A percentile compares a stretch with the other conserved stretches of the same genome.
phyloP scores from a whole-genome alignment of 75 land plant species.

The Selaginella moellendorffii region DNA sequence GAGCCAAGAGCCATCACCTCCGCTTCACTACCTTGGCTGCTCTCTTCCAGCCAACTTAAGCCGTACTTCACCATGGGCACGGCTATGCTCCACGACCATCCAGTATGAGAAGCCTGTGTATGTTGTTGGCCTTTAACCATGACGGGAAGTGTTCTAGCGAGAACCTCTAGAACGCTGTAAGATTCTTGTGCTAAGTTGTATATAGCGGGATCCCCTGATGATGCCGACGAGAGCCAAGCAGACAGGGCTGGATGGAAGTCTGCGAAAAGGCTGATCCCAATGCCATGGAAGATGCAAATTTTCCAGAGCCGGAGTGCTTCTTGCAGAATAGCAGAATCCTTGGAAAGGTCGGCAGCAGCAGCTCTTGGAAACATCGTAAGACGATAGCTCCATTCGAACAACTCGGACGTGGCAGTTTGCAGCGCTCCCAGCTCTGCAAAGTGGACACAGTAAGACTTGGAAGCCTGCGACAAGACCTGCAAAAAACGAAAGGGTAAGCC shows the following conservation, averaged over 20 bases:
- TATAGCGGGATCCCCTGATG: too few species aligned
- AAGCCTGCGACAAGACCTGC: slow-evolving; percentile 64
- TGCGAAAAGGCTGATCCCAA: slow-evolving; percentile 46
- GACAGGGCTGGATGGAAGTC: slow-evolving; percentile 63
- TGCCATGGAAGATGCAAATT: slow-evolving; percentile 54
- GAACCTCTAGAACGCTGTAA: slow-evolving; percentile 47
- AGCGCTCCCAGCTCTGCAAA: slow-evolving; percentile 44
- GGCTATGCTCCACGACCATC: slow-evolving; percentile 71
- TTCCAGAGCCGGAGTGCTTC: slow-evolving; percentile 79
- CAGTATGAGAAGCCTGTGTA: slow-evolving; percentile 8
- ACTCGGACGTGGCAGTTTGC: slow-evolving; percentile 32
- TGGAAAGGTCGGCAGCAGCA: background rate
- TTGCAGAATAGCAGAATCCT: slow-evolving; percentile 29
- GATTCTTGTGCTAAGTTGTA: slow-evolving; percentile 30
- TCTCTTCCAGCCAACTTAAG: slow-evolving; percentile 40
- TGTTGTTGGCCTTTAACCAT: slow-evolving; percentile 16
- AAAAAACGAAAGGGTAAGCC: background rate
- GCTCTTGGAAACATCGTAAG: background rate
- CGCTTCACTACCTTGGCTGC: background rate
- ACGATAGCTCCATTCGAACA: slow-evolving; percentile 28
- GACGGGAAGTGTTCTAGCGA: slow-evolving; percentile 53
- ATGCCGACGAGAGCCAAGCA: slow-evolving; percentile 61
- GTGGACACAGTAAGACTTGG: slow-evolving; percentile 38
- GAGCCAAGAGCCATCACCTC: slow-evolving; percentile 44
- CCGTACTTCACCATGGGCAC: slow-evolving; percentile 64